These are phyloP conservation scores for Aspergillus novoparasiticus DNA, from an alignment of 2,329 filamentous ascomycete species.

Conservation along the genomic window DNA sequence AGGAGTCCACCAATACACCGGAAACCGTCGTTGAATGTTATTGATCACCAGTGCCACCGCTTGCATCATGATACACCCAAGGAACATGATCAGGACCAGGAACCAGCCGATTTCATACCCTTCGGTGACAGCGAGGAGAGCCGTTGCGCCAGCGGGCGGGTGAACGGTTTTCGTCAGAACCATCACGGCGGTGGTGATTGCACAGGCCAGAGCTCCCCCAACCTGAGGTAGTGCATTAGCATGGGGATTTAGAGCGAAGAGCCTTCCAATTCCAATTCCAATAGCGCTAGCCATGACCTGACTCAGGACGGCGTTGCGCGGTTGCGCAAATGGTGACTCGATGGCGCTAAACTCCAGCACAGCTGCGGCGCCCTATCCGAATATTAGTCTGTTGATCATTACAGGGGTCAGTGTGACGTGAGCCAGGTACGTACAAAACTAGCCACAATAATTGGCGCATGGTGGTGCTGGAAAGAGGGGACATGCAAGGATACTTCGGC, in stretches of 20 bases:
- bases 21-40: slow-evolving; percentile 68
- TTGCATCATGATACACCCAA: slow-evolving; percentile 65
- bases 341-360: slow-evolving; percentile 75
- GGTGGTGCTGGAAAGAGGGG: slow-evolving; percentile 54
- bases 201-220: slow-evolving; percentile 67
- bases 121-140: slow-evolving; percentile 64
- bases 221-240: slow-evolving; percentile 62
- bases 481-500: slow-evolving; percentile 59
- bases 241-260: slow-evolving; percentile 58
- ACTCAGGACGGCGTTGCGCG: slow-evolving; percentile 69
- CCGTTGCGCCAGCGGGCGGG: slow-evolving; percentile 74
- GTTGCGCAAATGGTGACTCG: slow-evolving; percentile 72
- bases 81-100: slow-evolving; percentile 63
- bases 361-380: slow-evolving; percentile 67
- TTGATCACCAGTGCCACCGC: slow-evolving; percentile 65
- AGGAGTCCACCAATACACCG: slow-evolving; percentile 66
- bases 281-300: slow-evolving; percentile 65
- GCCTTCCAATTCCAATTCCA: slow-evolving; percentile 65
- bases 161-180: slow-evolving; percentile 71
- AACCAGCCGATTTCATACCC: slow-evolving; percentile 67
- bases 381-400: slow-evolving; percentile 9
- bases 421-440: slow-evolving; percentile 62
- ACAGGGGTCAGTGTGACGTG: background rate
- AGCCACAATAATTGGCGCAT: slow-evolving; percentile 65
- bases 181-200: slow-evolving; percentile 66